Base-by-base conservation (phyloP, 1,284 basidiomycete genomes). In the Pseudozyma flocculosa region DNA sequence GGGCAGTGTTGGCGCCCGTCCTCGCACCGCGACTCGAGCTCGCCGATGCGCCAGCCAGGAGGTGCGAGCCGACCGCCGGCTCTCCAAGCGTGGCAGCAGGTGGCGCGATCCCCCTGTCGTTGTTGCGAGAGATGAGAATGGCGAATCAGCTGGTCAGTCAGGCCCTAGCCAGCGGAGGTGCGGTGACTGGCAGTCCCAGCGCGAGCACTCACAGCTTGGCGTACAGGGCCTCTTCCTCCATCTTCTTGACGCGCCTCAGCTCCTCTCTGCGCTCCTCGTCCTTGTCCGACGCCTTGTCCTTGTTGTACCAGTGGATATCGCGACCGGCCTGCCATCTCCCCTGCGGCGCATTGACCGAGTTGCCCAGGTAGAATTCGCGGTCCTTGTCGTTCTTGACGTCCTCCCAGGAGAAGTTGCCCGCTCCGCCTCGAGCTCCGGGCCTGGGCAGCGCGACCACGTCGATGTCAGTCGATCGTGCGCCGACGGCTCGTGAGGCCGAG, bases 301-400 rank as follows among this genome's bases (percentile, higher is more conserved):
- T 73, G 61, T 71, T 76, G 59, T 76, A 78, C 75, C 75, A 78
- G 26, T 65, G 68, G 47, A 78, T 73, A 50, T 78, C 75, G 17
- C 66, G 52, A 17, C 72, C 72, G 34, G 72, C 64, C 38, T 72
- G 72, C 75, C 75, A 78, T 11, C 75, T 63, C 2, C 75, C 75
- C 4, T 67, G 70, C 14, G 75, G 69, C 13, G 74, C 75, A n/a
- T 63, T 61, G 34, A 78, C 63, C 19, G 72, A 72, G 49, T 76
- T 68, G 46, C 75, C 75, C 11, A 78, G 62, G 47, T 78, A 78
- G 51, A 72, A 67, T 30, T 78, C 75, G 40, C 74, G 71, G 30
- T 76, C 59, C 56, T 78, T 71, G 54, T 75, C 73, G 23, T 59
- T 43, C 29, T 65, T 58, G 32, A 77, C 70, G 10, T 52, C 58